These are phyloP conservation scores for Candida alai DNA, from an alignment of 805 yeast species.

Conservation along the genomic window DNA sequence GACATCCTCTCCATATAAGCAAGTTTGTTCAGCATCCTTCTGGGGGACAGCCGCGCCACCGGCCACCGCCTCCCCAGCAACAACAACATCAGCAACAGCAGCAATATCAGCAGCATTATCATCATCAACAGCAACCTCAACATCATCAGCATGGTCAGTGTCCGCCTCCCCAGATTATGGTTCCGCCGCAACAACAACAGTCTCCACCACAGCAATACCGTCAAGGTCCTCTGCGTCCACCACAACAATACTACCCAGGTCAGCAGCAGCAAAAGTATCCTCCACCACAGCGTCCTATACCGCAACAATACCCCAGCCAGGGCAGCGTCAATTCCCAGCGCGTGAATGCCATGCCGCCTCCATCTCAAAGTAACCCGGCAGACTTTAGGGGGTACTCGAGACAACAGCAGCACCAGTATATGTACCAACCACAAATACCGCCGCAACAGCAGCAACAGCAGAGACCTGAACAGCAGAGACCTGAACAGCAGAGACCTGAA, in stretches of 20 bases:
- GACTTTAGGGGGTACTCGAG: constrained; percentile 8
- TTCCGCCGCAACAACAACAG: constrained; percentile 12
- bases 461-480: not conserved
- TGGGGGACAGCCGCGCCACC: constrained; percentile 10
- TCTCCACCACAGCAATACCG: constrained; percentile 11
- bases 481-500: no score
- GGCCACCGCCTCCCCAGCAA: constrained; percentile 9
- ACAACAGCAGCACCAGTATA: constrained; percentile 9
- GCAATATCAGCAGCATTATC: constrained; percentile 10
- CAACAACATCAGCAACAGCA: constrained; percentile 10
- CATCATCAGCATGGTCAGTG: constrained; percentile 13
- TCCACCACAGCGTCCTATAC: not conserved
- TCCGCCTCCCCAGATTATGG: constrained; percentile 14
- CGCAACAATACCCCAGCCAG: constrained; percentile 7
- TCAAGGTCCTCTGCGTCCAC: constrained; percentile 2
- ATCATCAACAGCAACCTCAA: constrained; percentile 11
- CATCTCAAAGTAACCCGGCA: constrained; percentile 2
- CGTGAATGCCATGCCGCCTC: not conserved
- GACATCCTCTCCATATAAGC: constrained; percentile 11
- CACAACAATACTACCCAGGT: not conserved
- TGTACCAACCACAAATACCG: constrained; percentile 8
- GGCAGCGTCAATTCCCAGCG: not conserved
- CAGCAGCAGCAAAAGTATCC: not conserved
- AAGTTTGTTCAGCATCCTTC: no score
- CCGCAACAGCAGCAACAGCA: constrained; percentile 6